Base-by-base conservation (phyloP, 225 moss, liverwort and hornwort genomes). In the Pseudoscleropodium purum region DNA sequence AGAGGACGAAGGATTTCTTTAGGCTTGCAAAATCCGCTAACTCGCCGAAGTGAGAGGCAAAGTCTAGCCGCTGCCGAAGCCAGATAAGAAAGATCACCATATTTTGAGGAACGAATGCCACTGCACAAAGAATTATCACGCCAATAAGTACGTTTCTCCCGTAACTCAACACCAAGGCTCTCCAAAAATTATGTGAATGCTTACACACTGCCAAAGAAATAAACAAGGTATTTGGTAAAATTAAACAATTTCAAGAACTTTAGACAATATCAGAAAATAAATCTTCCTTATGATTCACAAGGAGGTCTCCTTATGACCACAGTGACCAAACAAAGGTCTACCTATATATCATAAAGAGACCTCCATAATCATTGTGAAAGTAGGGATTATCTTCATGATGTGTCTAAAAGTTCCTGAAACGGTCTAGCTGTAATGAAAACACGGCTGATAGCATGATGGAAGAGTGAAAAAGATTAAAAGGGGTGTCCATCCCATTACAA, bases 31-130 rank as follows among this genome's bases (percentile, higher is more conserved):
- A 77, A 56, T 91, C 89, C 33, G 47, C n/a, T 52, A 92, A 51
- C 47, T 81, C 75, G 51, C 57, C 90, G 39, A 92, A 91, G 57
- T 84, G 90, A 84, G 86, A 87, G n/a, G 92, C 91, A 64, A 94
- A 91, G 67, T 81, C 76, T 64, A 94, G 79, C 65, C 94, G 92
- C 66, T 92, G 92, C 73, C 83, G 91, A 78, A 94, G 91, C 92
- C 94, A 94, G 37, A 92, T 65, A 77, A 94, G 92, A 79, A 87
- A 90, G 56, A 78, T 13, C 70, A 91, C 82, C 90, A 94, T 80
- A 23, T 66, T 91, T 68, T 66, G 91, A 84, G 94, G 94, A 31
- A 90, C 62, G 66, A 91, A 91, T 74, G 91, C 92, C 90, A 91
- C 94, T 94, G 92, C 94, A 92, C 82, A 79, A 82, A 62, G 75